Evolutionary conservation across 441 rosid genomes (phyloP).

Genomic region (Dalechampia spathulata): DNA sequence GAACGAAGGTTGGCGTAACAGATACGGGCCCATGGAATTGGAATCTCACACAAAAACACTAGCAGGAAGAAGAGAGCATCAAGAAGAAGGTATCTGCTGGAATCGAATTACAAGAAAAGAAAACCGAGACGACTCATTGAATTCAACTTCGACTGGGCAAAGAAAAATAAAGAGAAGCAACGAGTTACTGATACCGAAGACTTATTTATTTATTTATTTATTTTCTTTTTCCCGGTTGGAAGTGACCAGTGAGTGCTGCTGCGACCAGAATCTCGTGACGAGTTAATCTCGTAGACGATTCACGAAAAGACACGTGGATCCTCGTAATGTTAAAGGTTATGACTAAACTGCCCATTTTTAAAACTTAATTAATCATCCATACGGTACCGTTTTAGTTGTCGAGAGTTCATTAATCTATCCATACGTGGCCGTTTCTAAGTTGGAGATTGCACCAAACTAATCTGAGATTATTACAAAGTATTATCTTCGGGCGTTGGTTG

Average conservation of each 20-base stretch:
- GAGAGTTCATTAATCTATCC: too few species aligned
- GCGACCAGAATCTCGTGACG: neutral
- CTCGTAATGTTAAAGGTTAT: neutral
- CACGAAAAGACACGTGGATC: too few species aligned
- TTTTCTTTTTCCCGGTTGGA: too few species aligned
- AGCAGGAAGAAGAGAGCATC: neutral
- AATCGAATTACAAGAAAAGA: neutral
- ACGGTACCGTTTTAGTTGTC: too few species aligned
- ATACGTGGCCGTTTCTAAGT: too few species aligned
- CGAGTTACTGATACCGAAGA: conserved; percentile 10
- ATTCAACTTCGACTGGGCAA: too few species aligned
- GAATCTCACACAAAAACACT: neutral
- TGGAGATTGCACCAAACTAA: too few species aligned
- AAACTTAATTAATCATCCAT: too few species aligned
- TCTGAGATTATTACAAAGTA: too few species aligned
- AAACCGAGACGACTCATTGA: neutral
- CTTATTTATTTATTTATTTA: neutral
- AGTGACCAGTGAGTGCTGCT: too few species aligned
- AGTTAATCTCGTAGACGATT: neutral
- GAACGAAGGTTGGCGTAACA: conserved; percentile 11
- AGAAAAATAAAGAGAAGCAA: too few species aligned
- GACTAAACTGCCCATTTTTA: neutral
- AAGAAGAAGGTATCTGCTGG: neutral
- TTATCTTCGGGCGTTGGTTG: too few species aligned
- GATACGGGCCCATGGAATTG: conserved; percentile 23